Conservation (phyloP, 345 rosid genomes). For the Excoecaria agallocha region DNA sequence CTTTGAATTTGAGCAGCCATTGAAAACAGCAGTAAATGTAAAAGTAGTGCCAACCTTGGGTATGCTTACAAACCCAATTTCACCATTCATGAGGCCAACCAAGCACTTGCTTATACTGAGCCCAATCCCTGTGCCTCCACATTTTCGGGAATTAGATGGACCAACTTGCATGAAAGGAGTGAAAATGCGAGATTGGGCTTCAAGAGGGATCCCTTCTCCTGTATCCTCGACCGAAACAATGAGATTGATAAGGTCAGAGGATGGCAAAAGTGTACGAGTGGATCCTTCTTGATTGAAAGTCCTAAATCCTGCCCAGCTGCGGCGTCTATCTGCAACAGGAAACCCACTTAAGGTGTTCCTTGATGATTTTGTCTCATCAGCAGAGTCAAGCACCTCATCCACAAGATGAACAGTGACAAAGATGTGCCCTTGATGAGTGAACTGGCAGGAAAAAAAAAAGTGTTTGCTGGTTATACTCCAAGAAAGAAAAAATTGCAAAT, state of each 20-base stretch:
- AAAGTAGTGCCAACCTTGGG: conserved; percentile 86
- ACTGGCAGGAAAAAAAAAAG: conserved; percentile 51
- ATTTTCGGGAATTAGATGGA: conserved; percentile 81
- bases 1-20: conserved; percentile 38
- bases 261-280: conserved; percentile 22
- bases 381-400: conserved; percentile 60
- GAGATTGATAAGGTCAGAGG: conserved; percentile 50
- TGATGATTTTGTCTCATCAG: conserved; percentile 51
- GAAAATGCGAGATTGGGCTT: conserved; percentile 84
- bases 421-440: conserved; percentile 90
- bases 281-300: conserved; percentile 50
- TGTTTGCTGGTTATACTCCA: neutral
- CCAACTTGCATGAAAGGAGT: conserved; percentile 96
- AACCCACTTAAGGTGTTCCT: conserved; percentile 75
- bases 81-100: conserved; percentile 89
- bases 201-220: conserved; percentile 82
- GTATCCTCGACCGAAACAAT: conserved; percentile 96
- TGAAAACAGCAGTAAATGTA: conserved; percentile 82
- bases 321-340: conserved; percentile 67
- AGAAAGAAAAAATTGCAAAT: neutral
- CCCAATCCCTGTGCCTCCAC: conserved; percentile 96
- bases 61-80: conserved; percentile 77
- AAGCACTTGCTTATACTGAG: conserved; percentile 95
- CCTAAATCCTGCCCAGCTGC: conserved; percentile 72
- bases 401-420: conserved; percentile 79